A percentile compares a stretch with the other conserved stretches of the same genome.
Evolutionary conservation across 2,329 filamentous ascomycete genomes (phyloP).

Genomic region (Colletotrichum abscissum): DNA sequence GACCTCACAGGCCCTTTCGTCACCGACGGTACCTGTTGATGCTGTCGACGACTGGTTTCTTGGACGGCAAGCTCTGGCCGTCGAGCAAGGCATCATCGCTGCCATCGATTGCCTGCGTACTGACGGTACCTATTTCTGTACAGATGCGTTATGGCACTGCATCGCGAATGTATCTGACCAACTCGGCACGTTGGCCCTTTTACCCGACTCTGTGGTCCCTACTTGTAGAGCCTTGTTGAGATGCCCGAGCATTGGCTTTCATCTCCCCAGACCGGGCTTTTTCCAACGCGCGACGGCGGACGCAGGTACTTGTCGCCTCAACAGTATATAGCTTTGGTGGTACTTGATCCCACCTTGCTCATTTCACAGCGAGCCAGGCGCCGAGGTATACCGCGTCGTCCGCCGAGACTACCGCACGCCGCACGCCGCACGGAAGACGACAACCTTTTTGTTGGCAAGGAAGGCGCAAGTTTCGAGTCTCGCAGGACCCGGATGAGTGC

Average conservation of each 20-base stretch:
- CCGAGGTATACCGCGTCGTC: neutral
- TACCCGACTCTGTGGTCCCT: neutral
- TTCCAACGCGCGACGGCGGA: neutral
- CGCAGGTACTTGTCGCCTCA: neutral
- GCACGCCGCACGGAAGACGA: neutral
- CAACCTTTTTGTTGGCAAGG: neutral
- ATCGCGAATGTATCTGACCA: neutral
- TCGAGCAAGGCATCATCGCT: neutral
- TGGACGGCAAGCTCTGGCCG: neutral
- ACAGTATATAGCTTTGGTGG: neutral
- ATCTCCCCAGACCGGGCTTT: neutral
- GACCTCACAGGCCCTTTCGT: constrained; percentile 28
- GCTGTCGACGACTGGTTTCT: neutral
- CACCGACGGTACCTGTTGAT: neutral
- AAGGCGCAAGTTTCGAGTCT: neutral
- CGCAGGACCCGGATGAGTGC: neutral
- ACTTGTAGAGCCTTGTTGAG: neutral
- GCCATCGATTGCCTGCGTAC: neutral
- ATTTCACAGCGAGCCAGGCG: neutral
- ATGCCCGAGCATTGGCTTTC: neutral
- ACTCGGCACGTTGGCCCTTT: neutral
- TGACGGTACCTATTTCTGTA: neutral
- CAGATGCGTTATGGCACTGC: neutral
- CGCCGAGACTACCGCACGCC: neutral
- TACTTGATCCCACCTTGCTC: neutral